phyloP scores from a whole-genome alignment of 164 flowering plant species.

The Cinnamomum micranthum region DNA sequence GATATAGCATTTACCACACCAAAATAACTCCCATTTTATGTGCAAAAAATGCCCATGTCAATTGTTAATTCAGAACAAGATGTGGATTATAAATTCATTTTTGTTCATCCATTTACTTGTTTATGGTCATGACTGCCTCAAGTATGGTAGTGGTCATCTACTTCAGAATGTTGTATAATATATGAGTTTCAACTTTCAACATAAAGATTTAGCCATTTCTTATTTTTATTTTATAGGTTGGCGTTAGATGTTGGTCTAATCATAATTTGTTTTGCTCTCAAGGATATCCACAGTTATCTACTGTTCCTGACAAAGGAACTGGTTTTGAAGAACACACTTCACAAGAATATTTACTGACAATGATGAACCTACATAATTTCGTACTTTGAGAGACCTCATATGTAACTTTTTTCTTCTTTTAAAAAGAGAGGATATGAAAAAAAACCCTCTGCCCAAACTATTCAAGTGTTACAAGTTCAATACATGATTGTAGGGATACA shows the following conservation, averaged over 20 bases:
- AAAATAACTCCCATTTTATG: neutral
- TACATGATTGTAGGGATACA: too few relatives aligned
- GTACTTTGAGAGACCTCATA: too few relatives aligned
- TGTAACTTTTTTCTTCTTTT: too few relatives aligned
- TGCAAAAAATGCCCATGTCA: neutral
- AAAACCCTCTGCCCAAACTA: too few relatives aligned
- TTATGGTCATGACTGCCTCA: neutral
- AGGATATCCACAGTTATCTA: neutral
- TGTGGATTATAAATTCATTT: neutral
- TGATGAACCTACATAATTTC: too few relatives aligned
- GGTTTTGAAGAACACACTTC: too few relatives aligned
- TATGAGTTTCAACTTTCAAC: neutral
- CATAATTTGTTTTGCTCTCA: neutral
- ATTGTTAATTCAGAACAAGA: neutral
- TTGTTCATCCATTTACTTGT: neutral
- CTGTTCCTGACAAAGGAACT: too few relatives aligned
- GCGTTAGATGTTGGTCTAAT: too few relatives aligned
- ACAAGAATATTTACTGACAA: too few relatives aligned
- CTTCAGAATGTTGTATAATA: neutral
- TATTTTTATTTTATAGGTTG: too few relatives aligned
- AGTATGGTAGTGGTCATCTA: neutral
- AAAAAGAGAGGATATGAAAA: too few relatives aligned
- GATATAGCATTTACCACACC: neutral
- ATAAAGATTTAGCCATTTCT: neutral
- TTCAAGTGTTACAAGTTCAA: too few relatives aligned